Conservation (phyloP, 2,329 filamentous ascomycete genomes). For the Diaporthe sp. region DNA sequence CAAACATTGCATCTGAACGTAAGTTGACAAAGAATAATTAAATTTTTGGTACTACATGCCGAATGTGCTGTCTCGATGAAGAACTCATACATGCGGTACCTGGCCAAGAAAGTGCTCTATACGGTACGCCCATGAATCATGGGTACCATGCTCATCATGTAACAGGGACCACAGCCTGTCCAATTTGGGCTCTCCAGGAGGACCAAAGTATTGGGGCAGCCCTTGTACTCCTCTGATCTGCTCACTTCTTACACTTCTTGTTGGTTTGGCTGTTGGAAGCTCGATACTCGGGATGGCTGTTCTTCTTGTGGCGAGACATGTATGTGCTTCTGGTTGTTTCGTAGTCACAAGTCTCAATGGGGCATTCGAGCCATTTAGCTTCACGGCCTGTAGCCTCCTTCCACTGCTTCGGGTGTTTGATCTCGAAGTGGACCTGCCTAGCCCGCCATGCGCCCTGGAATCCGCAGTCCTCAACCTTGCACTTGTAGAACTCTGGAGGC, state of each 20-base stretch:
- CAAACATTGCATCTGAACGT: too few species aligned
- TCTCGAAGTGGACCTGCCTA: background rate
- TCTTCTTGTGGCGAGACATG: background rate
- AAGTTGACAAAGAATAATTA: background rate
- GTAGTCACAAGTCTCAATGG: background rate
- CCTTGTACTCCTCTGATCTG: accelerated
- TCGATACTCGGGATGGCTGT: background rate
- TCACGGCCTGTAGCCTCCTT: background rate
- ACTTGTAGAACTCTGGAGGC: background rate
- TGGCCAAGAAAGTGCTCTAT: background rate
- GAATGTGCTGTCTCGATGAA: background rate
- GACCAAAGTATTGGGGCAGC: too few species aligned
- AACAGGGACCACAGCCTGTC: background rate
- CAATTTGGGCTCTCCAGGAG: too few species aligned
- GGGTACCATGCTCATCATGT: background rate
- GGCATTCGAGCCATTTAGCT: background rate
- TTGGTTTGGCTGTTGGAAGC: background rate
- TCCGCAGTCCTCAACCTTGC: background rate
- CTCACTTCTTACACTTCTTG: background rate
- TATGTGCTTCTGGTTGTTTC: background rate
- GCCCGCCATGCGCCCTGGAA: background rate
- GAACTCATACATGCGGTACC: background rate
- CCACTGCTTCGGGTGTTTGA: background rate
- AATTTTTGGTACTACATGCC: background rate
- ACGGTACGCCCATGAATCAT: background rate